phyloP scores from a whole-genome alignment of 2,329 filamentous ascomycete genomes.

The Chaetomium sp. region DNA sequence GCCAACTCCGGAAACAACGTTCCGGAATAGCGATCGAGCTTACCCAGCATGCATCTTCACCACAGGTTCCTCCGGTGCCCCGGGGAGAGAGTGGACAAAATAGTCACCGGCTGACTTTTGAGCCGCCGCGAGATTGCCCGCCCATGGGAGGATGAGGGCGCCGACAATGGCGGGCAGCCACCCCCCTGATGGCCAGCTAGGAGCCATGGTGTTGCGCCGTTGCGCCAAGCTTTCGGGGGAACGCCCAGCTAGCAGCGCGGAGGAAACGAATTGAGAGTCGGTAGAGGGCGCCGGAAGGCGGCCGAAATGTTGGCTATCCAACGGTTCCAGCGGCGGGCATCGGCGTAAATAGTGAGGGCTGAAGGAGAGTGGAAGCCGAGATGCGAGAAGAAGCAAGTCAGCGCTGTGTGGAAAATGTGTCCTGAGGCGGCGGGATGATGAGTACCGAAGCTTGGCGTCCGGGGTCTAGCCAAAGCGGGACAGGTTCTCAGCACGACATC shows the following conservation, averaged over 20 bases:
- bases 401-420: conserved; percentile 16
- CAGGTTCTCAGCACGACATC: not conserved
- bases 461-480: conserved; percentile 8
- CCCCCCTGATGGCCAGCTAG: conserved; percentile 18
- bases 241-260: conserved; percentile 3
- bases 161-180: conserved; percentile 24
- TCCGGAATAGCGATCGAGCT: conserved; percentile 28
- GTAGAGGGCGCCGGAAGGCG: not conserved
- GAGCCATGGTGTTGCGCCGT: conserved; percentile 18
- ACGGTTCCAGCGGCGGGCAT: conserved; percentile 15
- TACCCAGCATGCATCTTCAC: conserved; percentile 99
- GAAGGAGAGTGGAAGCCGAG: conserved; percentile 1
- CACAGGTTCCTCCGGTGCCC: conserved; percentile 68
- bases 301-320: conserved; percentile 14
- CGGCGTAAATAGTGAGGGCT: not conserved
- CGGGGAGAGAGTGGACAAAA: conserved; percentile 78
- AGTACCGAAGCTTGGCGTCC: conserved; percentile 15
- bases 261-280: not conserved
- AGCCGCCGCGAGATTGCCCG: conserved; percentile 30
- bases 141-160: conserved; percentile 39
- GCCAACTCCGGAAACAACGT: too few relatives aligned
- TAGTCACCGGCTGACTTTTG: conserved; percentile 70
- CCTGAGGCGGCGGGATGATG: conserved; percentile 18
- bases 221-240: conserved; percentile 8
- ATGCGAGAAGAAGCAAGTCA: not conserved